Evolutionary conservation across 208 protist genomes (phyloP).

Genomic region (Leishmania aethiopica): DNA sequence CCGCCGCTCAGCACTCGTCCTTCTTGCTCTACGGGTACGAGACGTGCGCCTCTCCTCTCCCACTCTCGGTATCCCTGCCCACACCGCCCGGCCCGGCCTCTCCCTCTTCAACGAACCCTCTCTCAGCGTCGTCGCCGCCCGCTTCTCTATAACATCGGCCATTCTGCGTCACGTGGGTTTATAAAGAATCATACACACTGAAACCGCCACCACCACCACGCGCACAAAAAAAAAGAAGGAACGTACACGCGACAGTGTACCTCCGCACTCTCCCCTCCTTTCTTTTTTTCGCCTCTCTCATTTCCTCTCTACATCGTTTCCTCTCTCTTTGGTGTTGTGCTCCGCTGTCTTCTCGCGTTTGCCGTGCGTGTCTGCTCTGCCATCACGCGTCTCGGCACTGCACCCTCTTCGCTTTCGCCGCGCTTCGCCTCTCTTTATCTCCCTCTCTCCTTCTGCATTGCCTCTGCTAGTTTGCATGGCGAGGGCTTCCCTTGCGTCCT

Average conservation of each 20-base stretch:
- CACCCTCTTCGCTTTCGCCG: neutral
- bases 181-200: neutral
- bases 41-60: neutral
- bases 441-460: neutral
- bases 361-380: neutral
- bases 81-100: neutral
- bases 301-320: neutral
- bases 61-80: neutral
- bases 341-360: neutral
- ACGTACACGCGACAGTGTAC: neutral
- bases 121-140: too few species aligned
- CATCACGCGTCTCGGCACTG: neutral
- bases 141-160: neutral
- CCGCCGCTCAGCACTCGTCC: neutral
- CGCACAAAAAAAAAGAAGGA: neutral
- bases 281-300: neutral
- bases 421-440: neutral
- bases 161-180: neutral
- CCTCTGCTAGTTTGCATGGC: neutral
- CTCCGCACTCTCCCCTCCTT: neutral
- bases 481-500: neutral
- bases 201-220: neutral
- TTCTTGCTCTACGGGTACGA: neutral
- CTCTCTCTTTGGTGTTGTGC: neutral
- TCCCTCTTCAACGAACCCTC: neutral